Conservation (phyloP, 2,329 filamentous ascomycete genomes). For the Graphiopsis chlorocephala region DNA sequence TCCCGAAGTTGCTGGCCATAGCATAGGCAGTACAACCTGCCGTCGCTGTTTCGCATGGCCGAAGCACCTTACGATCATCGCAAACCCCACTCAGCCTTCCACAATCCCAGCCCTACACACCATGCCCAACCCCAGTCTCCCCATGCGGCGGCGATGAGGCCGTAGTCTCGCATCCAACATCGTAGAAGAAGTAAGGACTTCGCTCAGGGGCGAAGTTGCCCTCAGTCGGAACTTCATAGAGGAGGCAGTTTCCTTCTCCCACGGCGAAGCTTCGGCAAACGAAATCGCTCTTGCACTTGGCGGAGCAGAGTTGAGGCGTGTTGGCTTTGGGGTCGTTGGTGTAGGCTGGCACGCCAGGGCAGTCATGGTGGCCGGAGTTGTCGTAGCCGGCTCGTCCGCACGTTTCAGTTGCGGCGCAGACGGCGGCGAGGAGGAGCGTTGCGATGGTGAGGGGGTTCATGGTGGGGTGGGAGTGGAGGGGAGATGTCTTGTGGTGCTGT, state of each 20-base stretch:
- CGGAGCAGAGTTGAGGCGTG: background rate
- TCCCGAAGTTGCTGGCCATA: background rate
- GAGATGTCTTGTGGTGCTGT: background rate
- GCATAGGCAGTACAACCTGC: background rate
- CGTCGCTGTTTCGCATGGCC: too few species aligned
- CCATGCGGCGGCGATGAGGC: background rate
- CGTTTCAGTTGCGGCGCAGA: background rate
- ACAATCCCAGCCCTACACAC: background rate
- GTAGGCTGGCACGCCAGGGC: background rate
- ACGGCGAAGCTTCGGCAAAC: background rate
- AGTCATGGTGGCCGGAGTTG: background rate
- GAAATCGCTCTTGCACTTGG: background rate
- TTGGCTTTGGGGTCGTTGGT: background rate
- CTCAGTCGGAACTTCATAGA: background rate
- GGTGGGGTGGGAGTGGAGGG: background rate
- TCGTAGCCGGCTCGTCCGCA: background rate
- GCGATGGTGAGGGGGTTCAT: background rate
- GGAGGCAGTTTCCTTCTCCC: background rate
- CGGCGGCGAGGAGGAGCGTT: background rate
- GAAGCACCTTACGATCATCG: background rate
- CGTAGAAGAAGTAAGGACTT: slow-evolving; percentile 2
- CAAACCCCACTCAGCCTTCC: background rate
- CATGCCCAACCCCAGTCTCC: background rate
- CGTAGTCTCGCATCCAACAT: background rate
- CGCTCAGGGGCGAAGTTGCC: background rate